Base-by-base conservation (phyloP, 2,329 filamentous ascomycete species). In the Rhynchosporium graminicola region DNA sequence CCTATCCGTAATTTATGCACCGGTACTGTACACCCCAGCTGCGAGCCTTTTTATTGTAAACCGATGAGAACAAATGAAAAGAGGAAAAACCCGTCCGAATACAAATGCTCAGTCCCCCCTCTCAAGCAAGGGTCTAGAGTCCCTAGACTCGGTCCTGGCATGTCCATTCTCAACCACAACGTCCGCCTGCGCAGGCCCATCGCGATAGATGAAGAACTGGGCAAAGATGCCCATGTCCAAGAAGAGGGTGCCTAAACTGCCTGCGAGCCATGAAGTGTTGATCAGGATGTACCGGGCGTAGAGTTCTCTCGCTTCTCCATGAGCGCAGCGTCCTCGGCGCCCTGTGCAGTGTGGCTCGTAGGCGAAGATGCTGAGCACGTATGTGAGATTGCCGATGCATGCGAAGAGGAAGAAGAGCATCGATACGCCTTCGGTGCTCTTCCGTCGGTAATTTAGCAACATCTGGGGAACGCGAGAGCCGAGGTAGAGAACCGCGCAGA, bases 351-450 rank as follows among this genome's bases (percentile, higher is more conserved):
- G 79, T 0, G 93, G 91, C 63, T 93, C 91, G 72, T 92, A 98
- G 0, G 92, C 93, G 67, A 98, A 83, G 69, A 99, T 98, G 43
- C 89, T 93, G 43, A 97, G 79, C 20, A 97, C 93, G 72, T 96
- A 98, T 0, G 93, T 97, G 67, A 97, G 76, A 75, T 99, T 99
- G 2, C 95, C 95, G 5, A 98, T 85, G 74, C 94, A 98, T 4
- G 95, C 95, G 74, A 99, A 98, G 28, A 98, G 80, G 79, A 98
- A 98, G 78, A 98, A 99, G 10, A 98, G 83, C 78, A 97, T 87
- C 67, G 90, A 94, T 26, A 99, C 88, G 3, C 95, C 95, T 61
- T 98, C 93, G 0, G 93, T 97, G 48, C 89, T 93, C 78, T 96
- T 96, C 66, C 95, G 88, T 26, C 91, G 86, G 79, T 91, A 96